Evolutionary conservation across 2,329 filamentous ascomycete species (phyloP).

Genomic region (Diaporthe amygdali): DNA sequence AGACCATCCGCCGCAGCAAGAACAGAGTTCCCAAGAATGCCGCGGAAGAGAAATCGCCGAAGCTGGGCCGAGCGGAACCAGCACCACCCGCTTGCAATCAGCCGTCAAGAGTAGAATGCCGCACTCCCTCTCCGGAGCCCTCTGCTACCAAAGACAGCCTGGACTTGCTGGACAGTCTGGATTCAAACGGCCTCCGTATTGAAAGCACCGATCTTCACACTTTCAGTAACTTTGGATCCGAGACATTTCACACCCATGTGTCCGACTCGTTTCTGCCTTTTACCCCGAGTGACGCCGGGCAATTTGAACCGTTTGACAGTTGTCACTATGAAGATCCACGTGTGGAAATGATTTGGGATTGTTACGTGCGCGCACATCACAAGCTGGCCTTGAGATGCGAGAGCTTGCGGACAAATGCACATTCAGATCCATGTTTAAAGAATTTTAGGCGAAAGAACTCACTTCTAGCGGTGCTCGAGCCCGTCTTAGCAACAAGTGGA

Average conservation of each 20-base stretch:
- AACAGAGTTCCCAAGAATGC: constrained; percentile 10
- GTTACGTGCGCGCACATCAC: constrained; percentile 1
- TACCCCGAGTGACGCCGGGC: not conserved
- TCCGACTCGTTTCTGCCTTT: not conserved
- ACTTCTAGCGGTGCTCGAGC: constrained; percentile 17
- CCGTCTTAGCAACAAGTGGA: not conserved
- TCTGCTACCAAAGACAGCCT: not conserved
- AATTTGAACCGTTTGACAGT: not conserved
- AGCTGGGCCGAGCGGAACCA: not conserved
- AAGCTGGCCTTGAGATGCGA: constrained; percentile 3
- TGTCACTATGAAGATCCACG: not conserved
- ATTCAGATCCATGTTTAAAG: not conserved
- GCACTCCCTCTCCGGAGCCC: constrained; percentile 20
- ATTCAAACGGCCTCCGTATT: not conserved
- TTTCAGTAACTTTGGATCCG: not conserved
- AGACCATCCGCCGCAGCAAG: constrained; percentile 22
- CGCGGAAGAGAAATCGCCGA: not conserved
- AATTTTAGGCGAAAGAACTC: constrained; percentile 15
- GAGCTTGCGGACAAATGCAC: not conserved
- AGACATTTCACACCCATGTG: not conserved
- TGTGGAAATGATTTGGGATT: constrained; percentile 6
- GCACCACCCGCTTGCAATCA: not conserved
- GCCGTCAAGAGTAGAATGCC: constrained; percentile 19
- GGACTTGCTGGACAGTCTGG: not conserved
- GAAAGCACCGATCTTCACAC: not conserved